Percentiles rank a stretch among this genome's conserved stretches.
Evolutionary conservation across 2,329 filamentous ascomycete genomes (phyloP).

Genomic region (Colletotrichum sp.): DNA sequence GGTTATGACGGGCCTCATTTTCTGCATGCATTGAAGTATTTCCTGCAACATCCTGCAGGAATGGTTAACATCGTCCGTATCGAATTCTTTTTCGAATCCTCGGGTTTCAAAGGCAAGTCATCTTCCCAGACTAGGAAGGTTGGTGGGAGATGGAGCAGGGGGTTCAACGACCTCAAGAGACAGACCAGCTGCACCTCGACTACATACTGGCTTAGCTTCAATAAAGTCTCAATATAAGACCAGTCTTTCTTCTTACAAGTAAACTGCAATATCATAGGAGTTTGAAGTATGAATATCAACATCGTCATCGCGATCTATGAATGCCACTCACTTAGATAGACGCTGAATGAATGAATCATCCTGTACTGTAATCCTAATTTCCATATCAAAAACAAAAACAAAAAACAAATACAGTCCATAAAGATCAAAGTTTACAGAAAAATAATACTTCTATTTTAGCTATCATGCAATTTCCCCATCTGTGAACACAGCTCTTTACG

Average conservation of each 20-base stretch:
- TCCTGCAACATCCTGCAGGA: neutral
- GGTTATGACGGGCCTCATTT: neutral
- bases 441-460: neutral
- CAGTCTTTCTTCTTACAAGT: neutral
- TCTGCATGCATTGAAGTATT: neutral
- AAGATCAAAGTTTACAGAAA: neutral
- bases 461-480: neutral
- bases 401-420: neutral
- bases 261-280: neutral
- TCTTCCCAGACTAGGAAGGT: neutral
- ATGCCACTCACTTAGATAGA: neutral
- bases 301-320: neutral
- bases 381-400: neutral
- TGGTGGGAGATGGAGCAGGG: neutral
- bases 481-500: neutral
- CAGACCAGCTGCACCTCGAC: neutral
- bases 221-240: neutral
- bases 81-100: neutral
- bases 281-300: neutral
- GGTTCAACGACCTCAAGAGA: neutral
- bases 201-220: neutral
- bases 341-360: neutral
- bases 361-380: neutral
- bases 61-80: accelerated
- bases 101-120: neutral